Percentiles rank a stretch among this genome's conserved stretches.
These are phyloP conservation scores for Cercophora newfieldiana DNA, from an alignment of 495 filamentous ascomycete genomes.

Conservation along the genomic window DNA sequence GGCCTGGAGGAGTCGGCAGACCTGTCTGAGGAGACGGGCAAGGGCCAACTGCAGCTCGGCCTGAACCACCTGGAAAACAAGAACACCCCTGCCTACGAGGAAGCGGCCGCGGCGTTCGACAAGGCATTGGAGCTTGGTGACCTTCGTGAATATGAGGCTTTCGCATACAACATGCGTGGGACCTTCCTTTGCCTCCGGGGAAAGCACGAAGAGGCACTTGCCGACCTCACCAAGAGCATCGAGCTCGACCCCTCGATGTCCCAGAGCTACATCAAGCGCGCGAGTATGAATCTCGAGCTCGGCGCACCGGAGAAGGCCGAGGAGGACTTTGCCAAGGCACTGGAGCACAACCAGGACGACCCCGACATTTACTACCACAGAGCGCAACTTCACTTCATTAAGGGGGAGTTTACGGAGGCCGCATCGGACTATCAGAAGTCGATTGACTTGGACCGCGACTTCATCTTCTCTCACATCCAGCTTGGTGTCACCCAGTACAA, in stretches of 20 bases:
- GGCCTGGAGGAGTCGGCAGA: conserved; percentile 81
- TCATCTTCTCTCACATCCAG: conserved; percentile 99
- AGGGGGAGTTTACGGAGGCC: conserved; percentile 86
- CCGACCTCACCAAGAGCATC: conserved; percentile 86
- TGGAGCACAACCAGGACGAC: conserved; percentile 81
- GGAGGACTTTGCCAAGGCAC: conserved; percentile 82
- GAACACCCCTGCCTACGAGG: conserved; percentile 86
- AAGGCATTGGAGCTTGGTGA: conserved; percentile 79
- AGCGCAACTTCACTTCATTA: conserved; percentile 97
- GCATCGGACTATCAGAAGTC: conserved; percentile 99
- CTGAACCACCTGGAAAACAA: conserved; percentile 76
- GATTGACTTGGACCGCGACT: conserved; percentile 90
- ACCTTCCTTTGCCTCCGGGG: conserved; percentile 93
- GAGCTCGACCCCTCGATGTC: conserved; percentile 83
- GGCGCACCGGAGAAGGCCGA: conserved; percentile 89
- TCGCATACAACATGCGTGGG: conserved; percentile 93
- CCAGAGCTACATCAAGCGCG: conserved; percentile 97
- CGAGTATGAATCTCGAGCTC: conserved; percentile 95
- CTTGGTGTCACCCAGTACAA: conserved; percentile 99
- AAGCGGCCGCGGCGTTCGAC: conserved; percentile 81
- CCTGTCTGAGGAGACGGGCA: conserved; percentile 73
- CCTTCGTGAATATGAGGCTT: conserved; percentile 76
- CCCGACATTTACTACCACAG: conserved; percentile 99
- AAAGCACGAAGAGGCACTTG: conserved; percentile 77
- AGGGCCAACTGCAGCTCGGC: conserved; percentile 81